A percentile compares a stretch with the other conserved stretches of the same genome.
phyloP scores from a whole-genome alignment of 2,329 filamentous ascomycete genomes.

The Fusarium pseudocircinatum region DNA sequence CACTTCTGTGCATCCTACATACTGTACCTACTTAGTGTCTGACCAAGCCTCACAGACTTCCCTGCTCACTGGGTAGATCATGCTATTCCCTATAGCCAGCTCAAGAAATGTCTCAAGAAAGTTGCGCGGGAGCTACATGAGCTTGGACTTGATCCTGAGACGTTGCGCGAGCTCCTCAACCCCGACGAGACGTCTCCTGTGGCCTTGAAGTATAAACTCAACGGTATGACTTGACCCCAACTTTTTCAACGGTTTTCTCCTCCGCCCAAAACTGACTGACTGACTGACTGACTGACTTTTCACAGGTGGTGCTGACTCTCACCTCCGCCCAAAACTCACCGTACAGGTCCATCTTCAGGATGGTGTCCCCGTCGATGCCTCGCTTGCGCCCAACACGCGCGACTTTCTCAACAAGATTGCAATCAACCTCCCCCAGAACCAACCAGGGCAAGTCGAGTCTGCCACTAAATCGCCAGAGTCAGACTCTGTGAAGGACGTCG shows the following conservation, averaged over 20 bases:
- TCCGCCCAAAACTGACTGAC: neutral
- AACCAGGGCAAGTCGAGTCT: neutral
- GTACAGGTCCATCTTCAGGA: conserved; percentile 74
- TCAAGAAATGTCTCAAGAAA: conserved; percentile 90
- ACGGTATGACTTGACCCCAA: conserved; percentile 50
- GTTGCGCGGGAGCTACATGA: conserved; percentile 76
- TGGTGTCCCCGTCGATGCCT: conserved; percentile 74
- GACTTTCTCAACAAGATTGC: conserved; percentile 70
- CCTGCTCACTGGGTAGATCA: conserved; percentile 76
- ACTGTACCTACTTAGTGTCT: neutral
- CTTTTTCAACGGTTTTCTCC: conserved; percentile 16
- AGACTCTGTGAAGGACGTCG: neutral
- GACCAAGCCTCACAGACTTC: conserved; percentile 61
- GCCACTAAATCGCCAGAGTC: conserved; percentile 1
- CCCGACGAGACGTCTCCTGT: conserved; percentile 58
- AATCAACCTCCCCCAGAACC: conserved; percentile 49
- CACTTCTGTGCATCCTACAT: neutral
- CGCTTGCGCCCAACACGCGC: conserved; percentile 71
- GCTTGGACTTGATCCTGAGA: conserved; percentile 77
- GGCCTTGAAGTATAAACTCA: conserved; percentile 64
- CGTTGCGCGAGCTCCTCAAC: conserved; percentile 71
- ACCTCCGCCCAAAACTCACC: conserved; percentile 74
- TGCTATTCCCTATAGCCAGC: conserved; percentile 83
- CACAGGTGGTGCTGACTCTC: conserved; percentile 52
- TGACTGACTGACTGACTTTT: conserved; percentile 4